Evolutionary conservation across 805 yeast genomes (phyloP).

Genomic region (Deakozyma indianensis): DNA sequence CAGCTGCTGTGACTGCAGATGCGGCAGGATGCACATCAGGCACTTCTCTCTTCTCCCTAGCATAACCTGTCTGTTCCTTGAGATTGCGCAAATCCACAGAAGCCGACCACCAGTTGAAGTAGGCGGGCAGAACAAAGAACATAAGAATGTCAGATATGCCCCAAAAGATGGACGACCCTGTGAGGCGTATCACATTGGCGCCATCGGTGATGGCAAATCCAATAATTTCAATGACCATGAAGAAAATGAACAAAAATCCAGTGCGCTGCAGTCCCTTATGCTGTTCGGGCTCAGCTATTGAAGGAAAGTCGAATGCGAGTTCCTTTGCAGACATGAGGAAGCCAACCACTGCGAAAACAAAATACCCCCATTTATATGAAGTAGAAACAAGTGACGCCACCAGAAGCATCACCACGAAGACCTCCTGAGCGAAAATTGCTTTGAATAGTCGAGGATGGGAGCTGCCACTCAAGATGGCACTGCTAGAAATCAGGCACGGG

Average conservation of each 20-base stretch:
- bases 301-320: conserved; percentile 9
- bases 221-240: conserved; percentile 38
- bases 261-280: conserved; percentile 4
- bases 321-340: conserved; percentile 20
- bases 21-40: too few species aligned
- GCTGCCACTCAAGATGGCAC: conserved; percentile 19
- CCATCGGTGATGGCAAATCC: conserved; percentile 46
- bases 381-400: conserved; percentile 42
- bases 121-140: conserved; percentile 19
- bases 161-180: conserved; percentile 43
- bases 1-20: too few species aligned
- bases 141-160: conserved; percentile 41
- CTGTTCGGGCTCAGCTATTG: conserved; percentile 7
- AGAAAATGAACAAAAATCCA: conserved; percentile 10
- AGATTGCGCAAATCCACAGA: too few species aligned
- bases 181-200: conserved; percentile 46
- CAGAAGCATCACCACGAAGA: conserved; percentile 38
- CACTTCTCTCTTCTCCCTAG: too few species aligned
- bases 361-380: conserved; percentile 58
- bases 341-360: conserved; percentile 36
- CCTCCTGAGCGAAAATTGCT: conserved; percentile 25
- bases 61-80: too few species aligned
- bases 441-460: conserved; percentile 8
- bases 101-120: conserved; percentile 10
- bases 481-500: conserved; percentile 28